Evolutionary conservation across 352 stramenopile species (phyloP), one percentile per base, ranked within the genome.

Genomic region (Globisporangium polare): DNA sequence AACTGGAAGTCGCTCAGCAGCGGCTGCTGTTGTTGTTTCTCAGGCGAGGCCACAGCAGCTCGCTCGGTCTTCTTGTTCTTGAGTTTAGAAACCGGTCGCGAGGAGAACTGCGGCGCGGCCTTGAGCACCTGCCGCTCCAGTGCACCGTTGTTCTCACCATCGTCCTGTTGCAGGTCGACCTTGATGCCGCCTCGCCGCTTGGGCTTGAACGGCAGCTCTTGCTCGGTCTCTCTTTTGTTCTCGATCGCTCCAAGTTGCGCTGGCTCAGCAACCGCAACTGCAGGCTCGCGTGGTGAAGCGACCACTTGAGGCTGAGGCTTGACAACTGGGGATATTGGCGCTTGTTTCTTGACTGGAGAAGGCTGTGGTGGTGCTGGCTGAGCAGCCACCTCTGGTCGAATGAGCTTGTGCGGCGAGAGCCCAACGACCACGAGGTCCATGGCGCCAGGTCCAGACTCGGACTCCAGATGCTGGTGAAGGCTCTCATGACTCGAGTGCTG

Each of bases 1-100:
- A 79, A 79, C 50, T 73, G 66, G 47, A 77, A 79, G 37, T 77
- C 72, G 31, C 72, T 77, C 27, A 79, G 61, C 59, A 77, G 47
- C 37, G 68, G 63, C 41, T 68, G 62, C 39, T 57, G 26, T 7
- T 46, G 35, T 10, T 43, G 2, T 18, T 31, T 13, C 3, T 4
- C 24, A 15, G 37, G 27, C 1, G 39, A 10, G 0, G 7, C 27
- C 0, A 51, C 18, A 17, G 26, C 24, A 15, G 51, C n/a, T 18
- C 31, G 35, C 33, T 66, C 53, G 6, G 12, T 56, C 43, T 61
- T 56, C 43, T 61, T 66, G 33, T 58, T 66, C 33, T 58, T 64
- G 22, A 5, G n/a, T 7, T 12, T 24, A 9, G 35, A 43, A 10
- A n/a, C 2, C 12, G 15, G 1, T 20, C 31, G 43, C 33, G 60